Base-by-base conservation (phyloP, 2,329 filamentous ascomycete genomes). In the Colletotrichum tanaceti region DNA sequence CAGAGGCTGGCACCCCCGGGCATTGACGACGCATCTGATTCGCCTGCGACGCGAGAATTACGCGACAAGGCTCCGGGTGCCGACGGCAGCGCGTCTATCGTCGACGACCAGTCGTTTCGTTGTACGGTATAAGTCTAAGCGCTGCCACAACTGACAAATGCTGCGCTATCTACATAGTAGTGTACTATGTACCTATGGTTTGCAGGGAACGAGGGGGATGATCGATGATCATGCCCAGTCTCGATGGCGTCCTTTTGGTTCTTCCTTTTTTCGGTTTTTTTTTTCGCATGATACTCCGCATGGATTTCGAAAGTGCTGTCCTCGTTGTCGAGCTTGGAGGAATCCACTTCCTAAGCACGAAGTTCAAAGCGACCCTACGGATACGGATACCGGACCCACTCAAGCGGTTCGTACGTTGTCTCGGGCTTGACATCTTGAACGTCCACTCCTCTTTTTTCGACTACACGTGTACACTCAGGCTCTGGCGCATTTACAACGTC, bases 41-140 rank as follows among this genome's bases (percentile, higher is more conserved):
- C 39, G 63, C 22, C 18, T 18, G 32, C 39, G 47, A 59, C 63
- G 58, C 47, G 55, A 58, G 46, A 58, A 16, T 24, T 46, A 58
- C 55, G n/a, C 55, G 55, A 46, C 41, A 46, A 24, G 54, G 24
- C 24, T 32, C 28, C n/a, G 41, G 55, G 28, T 20, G 55, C 32
- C 24, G 41, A 58, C 55, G 55, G 55, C 24, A 58, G 41, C 55
- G 55, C 55, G 55, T 58, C 55, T 58, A 58, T 58, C 41, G 41
- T 47, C 41, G 55, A 58, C 55, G 55, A 58, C 55, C 55, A 58
- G 55, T 58, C 55, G 41, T 58, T 58, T 58, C 41, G 55, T 38
- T 41, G 16, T 58, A 5, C 14, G 13, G 39, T 14, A 4, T 49
- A 49, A 39, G 57, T 49, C 55, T 58, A 58, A 58, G 55, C 55